Evolutionary conservation across 352 stramenopile species (phyloP).

Genomic region (Phytophthora hibernalis): DNA sequence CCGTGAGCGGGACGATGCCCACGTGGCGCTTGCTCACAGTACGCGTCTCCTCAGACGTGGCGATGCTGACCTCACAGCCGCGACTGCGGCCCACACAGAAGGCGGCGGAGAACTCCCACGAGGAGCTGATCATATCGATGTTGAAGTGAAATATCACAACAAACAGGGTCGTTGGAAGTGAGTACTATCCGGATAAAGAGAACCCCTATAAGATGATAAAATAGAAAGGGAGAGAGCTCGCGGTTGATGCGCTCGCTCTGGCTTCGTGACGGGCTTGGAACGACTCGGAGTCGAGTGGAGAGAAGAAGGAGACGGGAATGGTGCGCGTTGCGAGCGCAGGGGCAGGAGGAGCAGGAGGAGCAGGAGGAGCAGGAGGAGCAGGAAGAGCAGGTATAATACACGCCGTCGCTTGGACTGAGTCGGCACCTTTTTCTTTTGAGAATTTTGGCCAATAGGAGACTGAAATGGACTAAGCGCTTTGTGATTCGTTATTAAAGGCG

Average conservation of each 20-base stretch:
- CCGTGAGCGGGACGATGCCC: slow-evolving; percentile 58
- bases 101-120: slow-evolving; percentile 56
- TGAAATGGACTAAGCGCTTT: background rate
- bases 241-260: slow-evolving; percentile 2
- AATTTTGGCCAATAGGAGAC: slow-evolving; percentile 20
- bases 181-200: slow-evolving; percentile 10
- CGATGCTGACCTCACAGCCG: slow-evolving; percentile 72
- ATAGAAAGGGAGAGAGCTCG: background rate
- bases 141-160: slow-evolving; percentile 16
- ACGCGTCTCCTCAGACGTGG: slow-evolving; percentile 73
- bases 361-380: slow-evolving; percentile 4
- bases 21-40: slow-evolving; percentile 82
- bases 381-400: slow-evolving; percentile 4
- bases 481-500: too few species aligned
- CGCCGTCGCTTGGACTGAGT: slow-evolving; percentile 32
- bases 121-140: slow-evolving; percentile 32
- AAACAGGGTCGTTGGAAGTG: slow-evolving; percentile 1
- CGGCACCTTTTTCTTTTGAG: slow-evolving; percentile 10
- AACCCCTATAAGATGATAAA: background rate
- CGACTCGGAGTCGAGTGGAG: too few species aligned
- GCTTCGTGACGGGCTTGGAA: background rate
- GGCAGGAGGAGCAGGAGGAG: slow-evolving; percentile 1
- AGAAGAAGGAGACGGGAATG: background rate
- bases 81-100: slow-evolving; percentile 82
- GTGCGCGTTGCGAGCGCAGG: background rate